Evolutionary conservation across 2,329 filamentous ascomycete genomes (phyloP).

Genomic region (Ophiostoma populinum): DNA sequence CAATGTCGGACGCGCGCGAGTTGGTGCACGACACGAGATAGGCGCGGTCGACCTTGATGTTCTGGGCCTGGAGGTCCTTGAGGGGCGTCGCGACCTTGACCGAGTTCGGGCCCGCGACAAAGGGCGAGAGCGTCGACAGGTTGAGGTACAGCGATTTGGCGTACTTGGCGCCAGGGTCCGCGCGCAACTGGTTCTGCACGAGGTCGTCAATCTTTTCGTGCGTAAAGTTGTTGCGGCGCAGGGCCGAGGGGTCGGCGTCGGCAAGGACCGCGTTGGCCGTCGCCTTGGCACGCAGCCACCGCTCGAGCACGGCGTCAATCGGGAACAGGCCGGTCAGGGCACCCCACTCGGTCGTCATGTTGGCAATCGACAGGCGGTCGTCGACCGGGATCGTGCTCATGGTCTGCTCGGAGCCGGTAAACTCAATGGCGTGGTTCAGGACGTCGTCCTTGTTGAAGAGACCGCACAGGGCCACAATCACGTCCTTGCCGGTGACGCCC

Average conservation of each 20-base stretch:
- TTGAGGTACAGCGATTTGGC: constrained; percentile 75
- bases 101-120: constrained; percentile 74
- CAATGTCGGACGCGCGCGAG: constrained; percentile 62
- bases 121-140: constrained; percentile 67
- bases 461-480: constrained; percentile 77
- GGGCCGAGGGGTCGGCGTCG: constrained; percentile 15
- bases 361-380: constrained; percentile 50
- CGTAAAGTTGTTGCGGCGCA: constrained; percentile 40
- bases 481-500: constrained; percentile 84
- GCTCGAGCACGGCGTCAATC: constrained; percentile 52
- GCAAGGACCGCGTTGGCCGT: constrained; percentile 46
- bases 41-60: constrained; percentile 67
- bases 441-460: constrained; percentile 79
- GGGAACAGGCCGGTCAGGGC: constrained; percentile 58
- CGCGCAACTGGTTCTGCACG: constrained; percentile 44
- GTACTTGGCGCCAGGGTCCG: constrained; percentile 65
- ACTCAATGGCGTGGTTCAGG: constrained; percentile 81
- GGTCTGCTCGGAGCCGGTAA: constrained; percentile 64
- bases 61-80: constrained; percentile 49
- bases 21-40: constrained; percentile 90
- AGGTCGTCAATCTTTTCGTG: constrained; percentile 60
- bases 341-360: constrained; percentile 68
- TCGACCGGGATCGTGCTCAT: constrained; percentile 50
- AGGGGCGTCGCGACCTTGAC: constrained; percentile 77
- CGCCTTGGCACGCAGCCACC: constrained; percentile 64